A percentile compares a stretch with the other conserved stretches of the same genome.
Conservation (phyloP, 495 filamentous ascomycete genomes). For the Xylaria scruposa region DNA sequence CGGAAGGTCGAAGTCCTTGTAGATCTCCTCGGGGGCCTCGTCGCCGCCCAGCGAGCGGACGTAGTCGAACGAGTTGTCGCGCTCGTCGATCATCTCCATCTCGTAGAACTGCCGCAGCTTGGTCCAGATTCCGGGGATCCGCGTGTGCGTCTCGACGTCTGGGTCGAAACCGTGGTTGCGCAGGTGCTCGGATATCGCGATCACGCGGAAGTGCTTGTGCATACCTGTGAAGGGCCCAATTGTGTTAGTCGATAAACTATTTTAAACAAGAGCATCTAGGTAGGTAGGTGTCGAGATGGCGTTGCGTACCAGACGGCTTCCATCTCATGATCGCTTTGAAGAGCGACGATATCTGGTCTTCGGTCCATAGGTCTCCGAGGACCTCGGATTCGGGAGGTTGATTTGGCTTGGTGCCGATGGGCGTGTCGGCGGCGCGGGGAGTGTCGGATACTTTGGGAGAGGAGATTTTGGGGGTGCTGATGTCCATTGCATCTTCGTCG, state of each 20-base stretch:
- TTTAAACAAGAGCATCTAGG: not conserved
- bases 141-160: conserved; percentile 73
- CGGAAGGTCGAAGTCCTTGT: conserved; percentile 77
- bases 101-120: conserved; percentile 87
- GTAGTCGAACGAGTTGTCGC: conserved; percentile 72
- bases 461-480: conserved; percentile 44
- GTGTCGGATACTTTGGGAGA: conserved; percentile 47
- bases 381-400: conserved; percentile 41
- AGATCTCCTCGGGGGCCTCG: conserved; percentile 58
- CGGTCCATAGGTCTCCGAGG: conserved; percentile 83
- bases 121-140: conserved; percentile 87
- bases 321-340: conserved; percentile 89
- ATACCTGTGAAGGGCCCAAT: conserved; percentile 65
- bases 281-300: not conserved
- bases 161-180: conserved; percentile 85
- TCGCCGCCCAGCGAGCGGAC: conserved; percentile 59
- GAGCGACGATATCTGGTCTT: conserved; percentile 89
- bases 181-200: conserved; percentile 84
- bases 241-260: not conserved
- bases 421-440: conserved; percentile 46
- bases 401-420: conserved; percentile 44
- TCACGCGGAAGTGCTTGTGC: conserved; percentile 97
- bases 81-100: conserved; percentile 85
- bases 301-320: conserved; percentile 87
- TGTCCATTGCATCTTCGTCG: conserved; percentile 60